Base-by-base conservation (phyloP, 169 alveolate genomes). In the Theileria parva region DNA sequence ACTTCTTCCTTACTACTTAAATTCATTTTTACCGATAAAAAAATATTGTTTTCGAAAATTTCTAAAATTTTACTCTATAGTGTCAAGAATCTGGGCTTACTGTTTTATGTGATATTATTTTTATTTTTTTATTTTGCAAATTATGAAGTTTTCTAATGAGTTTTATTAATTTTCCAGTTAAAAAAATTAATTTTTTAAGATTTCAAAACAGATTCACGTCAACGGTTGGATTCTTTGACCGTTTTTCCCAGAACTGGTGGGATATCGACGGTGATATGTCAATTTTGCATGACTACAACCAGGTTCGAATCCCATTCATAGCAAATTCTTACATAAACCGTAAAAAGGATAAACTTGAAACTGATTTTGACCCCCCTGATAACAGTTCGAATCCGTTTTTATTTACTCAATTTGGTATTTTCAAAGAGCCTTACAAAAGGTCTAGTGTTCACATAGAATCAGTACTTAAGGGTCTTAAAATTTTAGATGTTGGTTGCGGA, bases 401-500 rank as follows among this genome's bases (percentile, higher is more conserved):
- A 21, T 25, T 65, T 37, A 65, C 37, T 19, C 66, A 8, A 25
- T 8, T 57, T 11, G 32, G 32, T 57, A 57, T 57, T 57, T 63
- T 63, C 7, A 39, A 63, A 8, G 51, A 23, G 23, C 71, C 71
- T 30, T 21, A 23, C 2, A 15, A n/a, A 23, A 27, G 50, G 51
- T 23, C 71, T 2, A 68, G 21, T 4, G 25, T 83, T 9, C 81
- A 83, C 63, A 28, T 77, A 65, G 80, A 74, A 76, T 63, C 78
- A n/a, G 65, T 57, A 8, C 60, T 85, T 6, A 55, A 59, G 5
- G 91, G 91, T 30, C 30, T 85, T 73, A 76, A 76, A 19, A 77
- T 87, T 1, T 53, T 93, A 28, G 97, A 93, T 78, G 92, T 93
- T 7, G 97, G 97, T 27, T 87, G 95, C 68, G 97, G 97, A 34